Evolutionary conservation across 2,329 filamentous ascomycete genomes (phyloP), one percentile per base, ranked within the genome.

Genomic region (Ustulina deusta): DNA sequence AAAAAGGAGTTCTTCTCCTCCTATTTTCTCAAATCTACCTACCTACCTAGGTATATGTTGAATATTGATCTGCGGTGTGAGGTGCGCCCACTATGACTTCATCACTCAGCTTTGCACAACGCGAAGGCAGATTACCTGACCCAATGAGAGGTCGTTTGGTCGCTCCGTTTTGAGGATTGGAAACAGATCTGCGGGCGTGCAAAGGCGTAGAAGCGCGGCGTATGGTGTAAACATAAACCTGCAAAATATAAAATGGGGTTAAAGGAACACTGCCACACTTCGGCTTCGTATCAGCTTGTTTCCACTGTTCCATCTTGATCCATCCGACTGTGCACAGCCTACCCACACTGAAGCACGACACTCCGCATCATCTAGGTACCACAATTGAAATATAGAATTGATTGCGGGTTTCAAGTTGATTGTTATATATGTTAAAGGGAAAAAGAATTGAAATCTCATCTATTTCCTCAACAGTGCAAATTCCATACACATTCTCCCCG

Each of bases 221-320:
- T 17, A 9, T 25, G 44, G 20, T 17, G 9, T 52, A 25, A 55
- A 36, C 7, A 3, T 40, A 29, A 5, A 32, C 22, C 15, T 13
- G 32, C 20, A 10, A 40, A 42, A 44, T 40, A 32, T 32, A 36
- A n/a, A 48, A 61, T 61, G 46, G 46, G 32, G 25, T 38, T 7
- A 13, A 38, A 27, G 56, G 48, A 57, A 25, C 61, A 65, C 61
- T 68, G 65, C 65, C 56, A 64, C 65, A 34, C 58, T 65, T 55
- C 46, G 34, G 62, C 58, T 65, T 69, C 63, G 66, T 69, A 59
- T 69, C 66, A 66, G 51, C 20, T 65, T 54, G 63, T 59, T 65
- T 69, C 66, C 58, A 65, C 46, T 22, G 54, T 55, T 40, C 46
- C 54, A 65, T 57, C 38, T 27, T 10, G 38, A 54, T 61, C 59